Percentiles rank a stretch among this genome's conserved stretches.
These are phyloP conservation scores for Metschnikowia reukaufii DNA, from an alignment of 805 yeast species.

Conservation along the genomic window DNA sequence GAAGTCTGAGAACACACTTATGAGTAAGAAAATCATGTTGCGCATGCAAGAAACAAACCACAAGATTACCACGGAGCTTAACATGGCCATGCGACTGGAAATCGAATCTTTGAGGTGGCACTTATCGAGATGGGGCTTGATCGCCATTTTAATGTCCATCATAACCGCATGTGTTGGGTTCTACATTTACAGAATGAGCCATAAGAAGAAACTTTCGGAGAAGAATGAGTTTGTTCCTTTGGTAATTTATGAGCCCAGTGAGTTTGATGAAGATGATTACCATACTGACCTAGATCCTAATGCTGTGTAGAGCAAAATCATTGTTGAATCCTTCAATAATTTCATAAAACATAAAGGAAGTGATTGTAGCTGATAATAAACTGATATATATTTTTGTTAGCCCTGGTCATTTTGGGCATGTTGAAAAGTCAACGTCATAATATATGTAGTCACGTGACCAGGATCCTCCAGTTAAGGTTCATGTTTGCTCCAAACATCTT, in stretches of 20 bases:
- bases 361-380: too few relatives aligned
- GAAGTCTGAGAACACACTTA: slow-evolving; percentile 76
- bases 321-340: not conserved
- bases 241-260: slow-evolving; percentile 46
- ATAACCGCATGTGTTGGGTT: slow-evolving; percentile 53
- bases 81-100: slow-evolving; percentile 79
- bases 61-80: slow-evolving; percentile 77
- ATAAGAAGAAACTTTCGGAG: slow-evolving; percentile 23
- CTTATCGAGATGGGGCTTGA: slow-evolving; percentile 81
- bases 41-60: slow-evolving; percentile 80
- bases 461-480: not conserved
- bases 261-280: slow-evolving; percentile 53
- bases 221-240: slow-evolving; percentile 44
- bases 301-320: slow-evolving; percentile 12
- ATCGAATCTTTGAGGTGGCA: slow-evolving; percentile 93
- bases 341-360: not conserved
- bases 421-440: too few relatives aligned
- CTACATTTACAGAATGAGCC: slow-evolving; percentile 42
- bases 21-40: slow-evolving; percentile 65
- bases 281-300: slow-evolving; percentile 51
- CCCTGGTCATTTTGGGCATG: too few relatives aligned
- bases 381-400: too few relatives aligned
- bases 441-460: slow-evolving; percentile 4
- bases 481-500: not conserved
- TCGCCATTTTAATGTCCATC: slow-evolving; percentile 69